These are phyloP conservation scores for Aspergillus coremiiformis DNA, from an alignment of 495 filamentous ascomycete genomes.

Conservation along the genomic window DNA sequence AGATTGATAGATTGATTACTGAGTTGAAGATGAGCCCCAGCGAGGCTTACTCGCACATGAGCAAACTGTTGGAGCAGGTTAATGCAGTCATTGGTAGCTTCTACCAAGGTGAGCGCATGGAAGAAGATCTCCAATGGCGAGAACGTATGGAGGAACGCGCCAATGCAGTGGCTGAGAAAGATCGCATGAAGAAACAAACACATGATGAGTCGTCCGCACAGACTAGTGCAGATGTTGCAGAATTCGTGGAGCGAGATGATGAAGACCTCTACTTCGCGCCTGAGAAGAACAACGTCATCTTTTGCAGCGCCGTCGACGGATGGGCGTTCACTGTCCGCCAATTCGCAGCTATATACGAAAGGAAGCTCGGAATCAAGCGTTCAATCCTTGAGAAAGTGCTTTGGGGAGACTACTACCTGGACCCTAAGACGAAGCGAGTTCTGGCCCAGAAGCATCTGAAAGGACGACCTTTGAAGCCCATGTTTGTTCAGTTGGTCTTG, in stretches of 20 bases:
- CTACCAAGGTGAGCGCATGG: constrained; percentile 97
- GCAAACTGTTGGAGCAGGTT: constrained; percentile 84
- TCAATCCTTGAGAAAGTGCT: constrained; percentile 87
- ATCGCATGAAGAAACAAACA: constrained; percentile 29
- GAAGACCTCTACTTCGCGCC: constrained; percentile 98
- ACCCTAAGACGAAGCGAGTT: constrained; percentile 94
- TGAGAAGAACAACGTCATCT: constrained; percentile 98
- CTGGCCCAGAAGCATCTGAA: constrained; percentile 88
- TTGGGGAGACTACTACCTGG: constrained; percentile 95
- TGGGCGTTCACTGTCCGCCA: constrained; percentile 97
- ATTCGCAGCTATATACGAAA: constrained; percentile 90
- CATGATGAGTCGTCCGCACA: constrained; percentile 46
- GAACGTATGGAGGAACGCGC: constrained; percentile 84
- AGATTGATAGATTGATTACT: constrained; percentile 89
- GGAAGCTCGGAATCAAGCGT: constrained; percentile 92
- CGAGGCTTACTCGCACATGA: constrained; percentile 88
- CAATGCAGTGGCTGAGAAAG: constrained; percentile 44
- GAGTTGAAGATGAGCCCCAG: constrained; percentile 86
- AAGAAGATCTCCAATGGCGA: constrained; percentile 94
- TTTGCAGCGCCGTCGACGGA: constrained; percentile 92
- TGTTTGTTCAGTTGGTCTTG: constrained; percentile 96
- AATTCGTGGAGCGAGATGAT: constrained; percentile 89
- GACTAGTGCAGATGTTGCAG: constrained; percentile 32
- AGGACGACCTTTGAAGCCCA: constrained; percentile 81
- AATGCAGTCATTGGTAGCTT: constrained; percentile 98